Base-by-base conservation (phyloP, 2,329 filamentous ascomycete species). In the Daldinia sp. region DNA sequence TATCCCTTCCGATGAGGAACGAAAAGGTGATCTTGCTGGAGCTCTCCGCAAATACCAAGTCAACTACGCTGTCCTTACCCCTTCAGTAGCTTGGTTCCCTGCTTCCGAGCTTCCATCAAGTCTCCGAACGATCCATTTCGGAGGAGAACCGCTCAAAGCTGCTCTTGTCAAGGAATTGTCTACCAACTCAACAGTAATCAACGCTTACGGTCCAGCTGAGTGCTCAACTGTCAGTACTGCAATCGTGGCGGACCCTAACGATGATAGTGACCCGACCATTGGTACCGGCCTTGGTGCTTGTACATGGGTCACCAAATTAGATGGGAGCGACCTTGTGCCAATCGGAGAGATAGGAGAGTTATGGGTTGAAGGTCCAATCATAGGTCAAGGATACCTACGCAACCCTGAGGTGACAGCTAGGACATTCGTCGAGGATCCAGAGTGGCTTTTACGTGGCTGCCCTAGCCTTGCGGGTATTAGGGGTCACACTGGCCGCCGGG, bases 1-100 rank as follows among this genome's bases (percentile, higher is more conserved):
- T 57, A 73, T 81, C 23, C 78, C 80, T 2, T 79, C 78, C 0
- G 79, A 81, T 18, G 74, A 77, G 12, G 74, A 80, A 26, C 73
- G 78, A 2, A 72, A 79, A 57, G 78, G 79, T 39, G 73, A 80
- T 59, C 67, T 81, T 9, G 68, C 74, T 4, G 74, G 74, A 28
- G 76, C 73, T 33, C 35, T 69, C 5, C 33, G 48, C 53, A n/a
- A 30, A 63, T 48, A n/a, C 67, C 60, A 51, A 65, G 60, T 56
- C 53, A 33, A 57, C 56, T 12, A 51, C 50, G 13, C 57, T 39
- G 23, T 44, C 13, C 28, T 26, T 15, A 39, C 18, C 39, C 18
- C 33, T 13, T 48, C 44, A 3, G 44, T 48, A 4, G 44, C 44
- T 48, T 48, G 44, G 44, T 48, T 48, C 23, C 44, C 44, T 26